Evolutionary conservation across 805 yeast species (phyloP).

Genomic region (Wickerhamiella lipophila): DNA sequence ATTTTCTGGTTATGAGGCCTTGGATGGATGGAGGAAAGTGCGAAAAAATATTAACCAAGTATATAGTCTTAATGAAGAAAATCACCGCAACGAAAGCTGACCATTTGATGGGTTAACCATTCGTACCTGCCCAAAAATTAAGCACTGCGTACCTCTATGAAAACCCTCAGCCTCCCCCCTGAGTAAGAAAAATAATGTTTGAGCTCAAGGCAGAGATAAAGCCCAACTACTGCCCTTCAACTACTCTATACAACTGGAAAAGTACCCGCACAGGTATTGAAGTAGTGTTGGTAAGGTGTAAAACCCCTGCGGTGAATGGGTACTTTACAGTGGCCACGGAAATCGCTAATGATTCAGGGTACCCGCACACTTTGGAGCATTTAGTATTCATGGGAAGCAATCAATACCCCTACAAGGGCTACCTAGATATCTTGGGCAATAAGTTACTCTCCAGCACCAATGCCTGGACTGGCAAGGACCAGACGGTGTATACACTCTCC

Average conservation of each 20-base stretch:
- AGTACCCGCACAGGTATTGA: constrained; percentile 75
- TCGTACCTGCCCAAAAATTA: too few relatives aligned
- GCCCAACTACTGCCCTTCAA: constrained; percentile 21
- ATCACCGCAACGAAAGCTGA: too few relatives aligned
- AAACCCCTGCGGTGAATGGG: constrained; percentile 82
- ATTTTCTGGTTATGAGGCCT: too few relatives aligned
- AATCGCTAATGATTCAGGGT: constrained; percentile 72
- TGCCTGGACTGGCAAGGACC: constrained; percentile 96
- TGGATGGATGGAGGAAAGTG: too few relatives aligned
- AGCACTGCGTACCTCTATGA: too few relatives aligned
- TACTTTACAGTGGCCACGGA: constrained; percentile 94
- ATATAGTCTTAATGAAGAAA: too few relatives aligned
- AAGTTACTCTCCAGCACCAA: constrained; percentile 75
- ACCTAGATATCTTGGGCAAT: constrained; percentile 76
- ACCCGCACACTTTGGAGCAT: constrained; percentile 94
- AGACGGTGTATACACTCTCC: constrained; percentile 80
- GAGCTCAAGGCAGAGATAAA: constrained; percentile 18
- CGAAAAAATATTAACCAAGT: too few relatives aligned
- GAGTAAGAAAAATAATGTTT: constrained; percentile 11
- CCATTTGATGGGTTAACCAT: too few relatives aligned
- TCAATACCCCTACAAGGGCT: constrained; percentile 81
- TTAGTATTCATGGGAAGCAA: constrained; percentile 87
- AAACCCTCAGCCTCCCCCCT: not conserved
- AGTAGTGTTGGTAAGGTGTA: constrained; percentile 58
- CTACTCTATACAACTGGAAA: constrained; percentile 43